phyloP scores from a whole-genome alignment of 176 grass and related monocot genomes.

The Luzula sylvatica region DNA sequence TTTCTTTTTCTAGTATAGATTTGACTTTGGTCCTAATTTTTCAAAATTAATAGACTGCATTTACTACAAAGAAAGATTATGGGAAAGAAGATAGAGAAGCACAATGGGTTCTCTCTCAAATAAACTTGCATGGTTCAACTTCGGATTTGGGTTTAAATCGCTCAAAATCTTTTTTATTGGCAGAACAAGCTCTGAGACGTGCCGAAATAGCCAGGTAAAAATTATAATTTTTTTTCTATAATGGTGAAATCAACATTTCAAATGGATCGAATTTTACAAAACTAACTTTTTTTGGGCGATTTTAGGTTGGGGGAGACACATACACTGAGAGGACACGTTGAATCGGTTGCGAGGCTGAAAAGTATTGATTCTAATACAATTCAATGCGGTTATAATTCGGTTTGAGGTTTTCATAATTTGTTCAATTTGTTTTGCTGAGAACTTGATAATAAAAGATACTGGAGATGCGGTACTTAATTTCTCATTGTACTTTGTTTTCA shows the following conservation, averaged over 20 bases:
- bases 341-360: slow-evolving; percentile 55
- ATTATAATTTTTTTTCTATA: neutral
- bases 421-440: no score
- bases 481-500: no score
- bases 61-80: slow-evolving; percentile 48
- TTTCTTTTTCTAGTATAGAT: neutral
- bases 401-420: slow-evolving; percentile 22
- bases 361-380: slow-evolving; percentile 17
- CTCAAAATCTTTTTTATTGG: slow-evolving; percentile 29
- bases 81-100: slow-evolving; percentile 45
- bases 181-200: slow-evolving; percentile 51
- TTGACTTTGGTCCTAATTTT: slow-evolving; percentile 14
- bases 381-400: slow-evolving; percentile 31
- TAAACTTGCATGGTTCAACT: slow-evolving; percentile 18
- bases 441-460: no score
- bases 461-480: no score
- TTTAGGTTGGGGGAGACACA: slow-evolving; percentile 49
- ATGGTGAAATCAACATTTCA: neutral
- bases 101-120: slow-evolving; percentile 30
- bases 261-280: neutral
- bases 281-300: neutral
- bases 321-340: slow-evolving; percentile 30
- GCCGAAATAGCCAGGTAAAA: slow-evolving; percentile 71
- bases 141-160: slow-evolving; percentile 33
- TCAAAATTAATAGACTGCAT: slow-evolving; percentile 37